phyloP scores from a whole-genome alignment of 108 stramenopile species.

The Cyclotella choctawhatcheeana region DNA sequence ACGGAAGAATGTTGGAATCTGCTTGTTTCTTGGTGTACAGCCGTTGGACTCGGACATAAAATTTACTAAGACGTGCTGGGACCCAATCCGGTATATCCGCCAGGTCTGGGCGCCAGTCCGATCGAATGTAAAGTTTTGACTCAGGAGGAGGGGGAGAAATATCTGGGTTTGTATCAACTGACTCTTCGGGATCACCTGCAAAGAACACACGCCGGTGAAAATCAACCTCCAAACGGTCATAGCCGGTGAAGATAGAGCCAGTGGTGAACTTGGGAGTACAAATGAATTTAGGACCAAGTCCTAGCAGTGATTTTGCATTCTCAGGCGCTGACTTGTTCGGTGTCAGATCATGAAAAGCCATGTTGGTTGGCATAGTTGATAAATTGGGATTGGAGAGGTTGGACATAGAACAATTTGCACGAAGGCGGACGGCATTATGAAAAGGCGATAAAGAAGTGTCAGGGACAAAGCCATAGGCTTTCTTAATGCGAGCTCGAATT shows the following conservation, averaged over 20 bases:
- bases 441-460: not conserved
- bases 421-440: slow-evolving; percentile 4
- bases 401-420: not conserved
- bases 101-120: not conserved
- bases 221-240: not conserved
- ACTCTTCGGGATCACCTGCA: slow-evolving; percentile 4
- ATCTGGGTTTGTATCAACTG: not conserved
- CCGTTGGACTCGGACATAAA: not conserved
- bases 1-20: not conserved
- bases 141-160: not conserved
- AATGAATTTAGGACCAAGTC: not conserved
- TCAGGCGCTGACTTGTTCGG: not conserved
- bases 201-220: not conserved
- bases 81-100: not conserved
- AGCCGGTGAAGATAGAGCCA: not conserved
- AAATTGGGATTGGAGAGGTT: not conserved
- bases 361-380: not conserved
- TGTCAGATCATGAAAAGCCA: slow-evolving; percentile 4
- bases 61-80: not conserved
- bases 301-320: not conserved
- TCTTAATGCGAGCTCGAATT: not conserved
- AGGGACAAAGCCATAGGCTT: slow-evolving; percentile 1
- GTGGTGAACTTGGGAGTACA: not conserved
- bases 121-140: slow-evolving; percentile 6
- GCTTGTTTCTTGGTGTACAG: not conserved